These are phyloP conservation scores for Eruca vesicaria DNA, from an alignment of 441 rosid genomes.

Conservation along the genomic window DNA sequence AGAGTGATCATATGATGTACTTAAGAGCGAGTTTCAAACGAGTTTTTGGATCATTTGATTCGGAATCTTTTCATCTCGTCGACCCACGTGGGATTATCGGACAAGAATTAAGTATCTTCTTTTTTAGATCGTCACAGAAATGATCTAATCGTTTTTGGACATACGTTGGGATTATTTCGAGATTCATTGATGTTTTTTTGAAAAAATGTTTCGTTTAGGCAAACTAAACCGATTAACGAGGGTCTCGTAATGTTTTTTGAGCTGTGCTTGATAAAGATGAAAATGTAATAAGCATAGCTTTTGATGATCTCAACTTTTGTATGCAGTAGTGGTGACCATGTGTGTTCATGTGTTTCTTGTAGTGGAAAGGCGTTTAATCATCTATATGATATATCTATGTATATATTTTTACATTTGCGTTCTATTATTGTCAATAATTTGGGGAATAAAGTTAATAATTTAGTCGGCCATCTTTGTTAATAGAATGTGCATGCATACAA, in stretches of 20 bases:
- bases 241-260: conserved; percentile 12
- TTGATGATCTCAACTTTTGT: conserved; percentile 26
- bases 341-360: conserved; percentile 36
- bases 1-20: conserved; percentile 58
- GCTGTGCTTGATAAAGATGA: conserved; percentile 23
- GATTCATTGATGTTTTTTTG: neutral
- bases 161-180: conserved; percentile 8
- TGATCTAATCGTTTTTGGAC: conserved; percentile 10
- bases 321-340: conserved; percentile 38
- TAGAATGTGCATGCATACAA: conserved; percentile 12
- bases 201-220: neutral
- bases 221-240: conserved; percentile 9
- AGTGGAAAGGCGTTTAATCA: conserved; percentile 24
- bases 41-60: conserved; percentile 49
- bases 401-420: conserved; percentile 4
- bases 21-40: conserved; percentile 63
- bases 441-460: conserved; percentile 23
- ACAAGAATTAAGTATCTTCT: conserved; percentile 78
- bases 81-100: conserved; percentile 69
- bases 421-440: conserved; percentile 34
- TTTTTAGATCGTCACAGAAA: conserved; percentile 42
- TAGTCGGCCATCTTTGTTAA: conserved; percentile 16
- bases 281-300: conserved; percentile 35
- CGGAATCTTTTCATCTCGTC: conserved; percentile 75
- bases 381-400: neutral